Percentiles rank a stretch among this genome's conserved stretches.
phyloP scores from a whole-genome alignment of 805 yeast genomes.

The Metschnikowia amazonensis region DNA sequence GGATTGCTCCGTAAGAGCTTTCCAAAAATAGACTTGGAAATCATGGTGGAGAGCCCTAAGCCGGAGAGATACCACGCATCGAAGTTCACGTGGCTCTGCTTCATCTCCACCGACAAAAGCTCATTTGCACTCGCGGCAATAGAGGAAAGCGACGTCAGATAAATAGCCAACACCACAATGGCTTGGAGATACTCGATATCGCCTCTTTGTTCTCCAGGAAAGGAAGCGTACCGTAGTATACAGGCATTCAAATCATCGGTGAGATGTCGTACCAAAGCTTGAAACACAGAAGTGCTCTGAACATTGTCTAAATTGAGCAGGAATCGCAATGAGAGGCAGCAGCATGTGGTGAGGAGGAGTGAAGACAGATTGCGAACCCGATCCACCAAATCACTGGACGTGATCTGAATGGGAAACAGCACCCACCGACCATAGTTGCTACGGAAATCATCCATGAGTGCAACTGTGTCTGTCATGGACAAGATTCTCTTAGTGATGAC shows the following conservation, averaged over 20 bases:
- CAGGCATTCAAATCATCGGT: constrained; percentile 46
- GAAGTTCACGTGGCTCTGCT: constrained; percentile 31
- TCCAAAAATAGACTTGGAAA: constrained; percentile 49
- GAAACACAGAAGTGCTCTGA: constrained; percentile 32
- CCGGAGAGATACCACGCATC: constrained; percentile 74
- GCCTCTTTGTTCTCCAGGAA: constrained; percentile 17
- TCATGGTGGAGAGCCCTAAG: constrained; percentile 59
- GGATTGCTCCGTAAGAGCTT: constrained; percentile 18
- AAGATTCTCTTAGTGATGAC: constrained; percentile 50
- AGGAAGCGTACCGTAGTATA: constrained; percentile 31
- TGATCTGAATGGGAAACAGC: constrained; percentile 54
- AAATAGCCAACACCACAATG: constrained; percentile 59
- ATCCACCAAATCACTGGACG: constrained; percentile 47
- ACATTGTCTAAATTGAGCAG: constrained; percentile 25
- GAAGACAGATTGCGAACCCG: constrained; percentile 52
- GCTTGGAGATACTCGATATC: constrained; percentile 64
- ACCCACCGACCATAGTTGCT: constrained; percentile 77
- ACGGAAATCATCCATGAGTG: constrained; percentile 54
- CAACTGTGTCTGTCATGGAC: constrained; percentile 43
- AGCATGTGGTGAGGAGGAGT: constrained; percentile 61
- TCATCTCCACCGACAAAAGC: neutral
- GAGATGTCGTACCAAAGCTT: constrained; percentile 42
- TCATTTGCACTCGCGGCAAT: constrained; percentile 18
- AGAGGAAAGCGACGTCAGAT: constrained; percentile 58
- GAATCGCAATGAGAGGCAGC: constrained; percentile 59